A percentile compares a stretch with the other conserved stretches of the same genome.
Conservation (phyloP, 1,284 basidiomycete species). For the Termitomyces sp. region DNA sequence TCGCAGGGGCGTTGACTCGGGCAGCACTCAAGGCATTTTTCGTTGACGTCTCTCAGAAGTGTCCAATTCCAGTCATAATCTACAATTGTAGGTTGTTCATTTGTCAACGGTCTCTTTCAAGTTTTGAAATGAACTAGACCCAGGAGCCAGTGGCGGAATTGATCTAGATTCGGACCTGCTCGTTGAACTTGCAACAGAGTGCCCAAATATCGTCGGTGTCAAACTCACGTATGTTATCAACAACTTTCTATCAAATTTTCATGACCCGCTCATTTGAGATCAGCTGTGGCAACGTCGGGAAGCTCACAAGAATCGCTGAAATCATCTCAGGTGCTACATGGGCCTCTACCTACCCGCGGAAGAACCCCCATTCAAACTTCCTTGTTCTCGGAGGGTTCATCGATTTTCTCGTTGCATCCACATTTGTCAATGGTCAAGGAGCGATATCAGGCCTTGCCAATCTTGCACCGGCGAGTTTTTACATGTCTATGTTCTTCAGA, state of each 20-base stretch:
- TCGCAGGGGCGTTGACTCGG: conserved; percentile 68
- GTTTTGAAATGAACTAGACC: conserved; percentile 43
- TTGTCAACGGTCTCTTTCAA: conserved; percentile 1
- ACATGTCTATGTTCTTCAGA: not conserved
- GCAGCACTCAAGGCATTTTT: conserved; percentile 77
- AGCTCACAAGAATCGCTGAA: conserved; percentile 78
- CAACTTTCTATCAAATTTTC: not conserved
- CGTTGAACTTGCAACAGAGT: conserved; percentile 68
- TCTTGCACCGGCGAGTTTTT: conserved; percentile 61
- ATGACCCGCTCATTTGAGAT: not conserved
- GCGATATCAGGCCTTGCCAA: conserved; percentile 82
- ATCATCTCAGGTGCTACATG: conserved; percentile 61
- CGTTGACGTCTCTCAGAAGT: conserved; percentile 69
- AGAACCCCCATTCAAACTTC: conserved; percentile 61
- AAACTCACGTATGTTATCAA: conserved; percentile 71
- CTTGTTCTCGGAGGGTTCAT: conserved; percentile 74
- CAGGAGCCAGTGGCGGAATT: conserved; percentile 78
- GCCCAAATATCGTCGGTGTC: conserved; percentile 74
- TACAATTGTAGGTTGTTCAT: conserved; percentile 76
- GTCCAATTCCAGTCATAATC: conserved; percentile 82
- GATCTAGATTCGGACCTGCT: conserved; percentile 86
- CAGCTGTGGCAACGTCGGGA: conserved; percentile 87
- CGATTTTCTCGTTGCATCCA: conserved; percentile 75
- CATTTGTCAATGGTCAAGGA: conserved; percentile 66
- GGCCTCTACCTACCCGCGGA: conserved; percentile 56